These are phyloP conservation scores for Datura wrightii DNA, from an alignment of 257 asterid species.

Conservation along the genomic window DNA sequence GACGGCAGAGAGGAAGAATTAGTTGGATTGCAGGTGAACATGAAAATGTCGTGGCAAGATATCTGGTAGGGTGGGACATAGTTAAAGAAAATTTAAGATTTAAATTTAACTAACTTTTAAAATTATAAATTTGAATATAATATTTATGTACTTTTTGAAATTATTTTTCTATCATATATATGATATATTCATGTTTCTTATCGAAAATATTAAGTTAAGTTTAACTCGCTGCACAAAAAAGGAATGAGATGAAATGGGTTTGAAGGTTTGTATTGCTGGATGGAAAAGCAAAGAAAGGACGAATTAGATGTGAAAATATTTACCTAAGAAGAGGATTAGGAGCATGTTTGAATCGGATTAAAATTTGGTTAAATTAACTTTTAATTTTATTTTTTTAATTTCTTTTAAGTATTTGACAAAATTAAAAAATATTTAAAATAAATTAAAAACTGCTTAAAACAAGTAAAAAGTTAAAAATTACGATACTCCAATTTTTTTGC, in stretches of 20 bases:
- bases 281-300: background rate
- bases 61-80: background rate
- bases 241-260: background rate
- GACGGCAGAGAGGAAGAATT: background rate
- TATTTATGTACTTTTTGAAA: background rate
- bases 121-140: background rate
- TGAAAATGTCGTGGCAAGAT: conserved; percentile 2
- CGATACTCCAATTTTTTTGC: no score
- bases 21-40: background rate
- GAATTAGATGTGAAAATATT: background rate
- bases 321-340: no score
- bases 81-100: background rate
- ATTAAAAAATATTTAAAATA: no score
- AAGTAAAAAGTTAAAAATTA: no score
- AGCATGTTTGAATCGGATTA: no score
- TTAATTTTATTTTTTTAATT: no score
- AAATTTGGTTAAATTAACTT: no score
- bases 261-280: background rate
- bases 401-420: no score
- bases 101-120: background rate
- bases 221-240: no score
- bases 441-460: no score
- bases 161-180: background rate
- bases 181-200: no score
- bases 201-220: background rate